Conservation (phyloP, 805 yeast species). For the Clavispora santaluciae region DNA sequence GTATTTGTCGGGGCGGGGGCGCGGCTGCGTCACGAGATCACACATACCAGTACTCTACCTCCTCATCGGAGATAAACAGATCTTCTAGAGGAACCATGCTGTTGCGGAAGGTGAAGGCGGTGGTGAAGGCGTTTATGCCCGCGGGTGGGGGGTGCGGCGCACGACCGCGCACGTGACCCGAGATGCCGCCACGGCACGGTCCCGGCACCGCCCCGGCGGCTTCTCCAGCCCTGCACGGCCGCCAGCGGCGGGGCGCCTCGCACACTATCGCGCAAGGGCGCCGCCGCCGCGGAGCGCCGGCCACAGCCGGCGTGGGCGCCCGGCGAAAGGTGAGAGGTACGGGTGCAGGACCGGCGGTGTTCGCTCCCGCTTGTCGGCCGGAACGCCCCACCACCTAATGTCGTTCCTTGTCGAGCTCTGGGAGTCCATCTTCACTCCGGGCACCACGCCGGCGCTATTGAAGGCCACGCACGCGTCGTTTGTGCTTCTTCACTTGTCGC, state of each 20-base stretch:
- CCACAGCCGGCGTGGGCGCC: too few species aligned
- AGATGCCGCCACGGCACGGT: too few species aligned
- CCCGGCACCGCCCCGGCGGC: too few species aligned
- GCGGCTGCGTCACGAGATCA: too few species aligned
- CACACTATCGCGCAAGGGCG: too few species aligned
- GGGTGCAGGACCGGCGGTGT: background rate
- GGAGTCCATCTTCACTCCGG: constrained; percentile 91
- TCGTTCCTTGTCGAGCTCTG: constrained; percentile 64
- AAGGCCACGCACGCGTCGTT: constrained; percentile 87
- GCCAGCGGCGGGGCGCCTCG: too few species aligned
- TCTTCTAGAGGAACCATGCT: constrained; percentile 16
- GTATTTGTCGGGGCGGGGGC: constrained; percentile 13
- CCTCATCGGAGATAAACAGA: constrained; percentile 65
- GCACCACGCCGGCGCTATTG: constrained; percentile 85
- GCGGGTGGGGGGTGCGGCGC: background rate
- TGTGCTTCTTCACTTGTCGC: constrained; percentile 51
- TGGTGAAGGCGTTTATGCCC: background rate
- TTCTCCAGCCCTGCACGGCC: too few species aligned
- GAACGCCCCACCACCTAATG: too few species aligned
- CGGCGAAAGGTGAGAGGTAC: too few species aligned
- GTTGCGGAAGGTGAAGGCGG: background rate
- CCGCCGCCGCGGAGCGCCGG: too few species aligned
- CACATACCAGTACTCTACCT: constrained; percentile 68
- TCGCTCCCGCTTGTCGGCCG: too few species aligned
- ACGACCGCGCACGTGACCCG: background rate